A percentile compares a stretch with the other conserved stretches of the same genome.
These are phyloP conservation scores for Xylaria sp. DNA, from an alignment of 2,329 filamentous ascomycete genomes.

Conservation along the genomic window DNA sequence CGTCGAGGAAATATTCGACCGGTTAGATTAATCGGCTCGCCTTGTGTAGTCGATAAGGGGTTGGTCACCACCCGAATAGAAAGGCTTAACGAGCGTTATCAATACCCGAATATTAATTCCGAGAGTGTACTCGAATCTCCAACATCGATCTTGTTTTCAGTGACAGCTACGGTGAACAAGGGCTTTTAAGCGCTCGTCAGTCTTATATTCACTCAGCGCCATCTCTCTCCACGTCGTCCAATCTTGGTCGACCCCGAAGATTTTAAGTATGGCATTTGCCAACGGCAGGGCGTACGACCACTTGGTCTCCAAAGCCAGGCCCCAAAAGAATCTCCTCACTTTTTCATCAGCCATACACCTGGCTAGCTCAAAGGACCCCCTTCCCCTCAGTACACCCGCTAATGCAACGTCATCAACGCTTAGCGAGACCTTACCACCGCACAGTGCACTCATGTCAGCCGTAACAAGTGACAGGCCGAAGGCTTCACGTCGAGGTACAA, in stretches of 20 bases:
- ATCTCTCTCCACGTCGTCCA: constrained; percentile 29
- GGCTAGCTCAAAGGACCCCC: constrained; percentile 26
- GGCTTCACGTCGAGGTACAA: constrained; percentile 40
- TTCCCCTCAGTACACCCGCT: constrained; percentile 22
- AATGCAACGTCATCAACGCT: constrained; percentile 31
- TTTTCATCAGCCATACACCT: constrained; percentile 36
- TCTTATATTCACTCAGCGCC: constrained; percentile 21
- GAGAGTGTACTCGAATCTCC: not conserved
- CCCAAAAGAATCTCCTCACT: constrained; percentile 39
- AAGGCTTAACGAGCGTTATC: not conserved
- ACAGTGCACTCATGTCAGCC: constrained; percentile 39
- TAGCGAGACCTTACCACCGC: constrained; percentile 32
- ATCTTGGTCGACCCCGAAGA: constrained; percentile 30
- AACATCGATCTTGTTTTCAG: constrained; percentile 11
- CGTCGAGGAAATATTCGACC: too few species aligned
- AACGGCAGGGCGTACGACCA: constrained; percentile 37
- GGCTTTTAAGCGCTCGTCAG: constrained; percentile 25
- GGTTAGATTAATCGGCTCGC: too few species aligned
- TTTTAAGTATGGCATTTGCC: constrained; percentile 36
- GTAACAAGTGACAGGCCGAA: constrained; percentile 38
- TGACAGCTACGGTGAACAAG: constrained; percentile 18
- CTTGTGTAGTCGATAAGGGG: constrained; percentile 5
- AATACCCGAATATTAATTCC: constrained; percentile 1
- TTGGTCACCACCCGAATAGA: not conserved
- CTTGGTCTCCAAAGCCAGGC: constrained; percentile 33